Evolutionary conservation across 179 eudicot genomes (phyloP).

Genomic region (Camellia oleifera): DNA sequence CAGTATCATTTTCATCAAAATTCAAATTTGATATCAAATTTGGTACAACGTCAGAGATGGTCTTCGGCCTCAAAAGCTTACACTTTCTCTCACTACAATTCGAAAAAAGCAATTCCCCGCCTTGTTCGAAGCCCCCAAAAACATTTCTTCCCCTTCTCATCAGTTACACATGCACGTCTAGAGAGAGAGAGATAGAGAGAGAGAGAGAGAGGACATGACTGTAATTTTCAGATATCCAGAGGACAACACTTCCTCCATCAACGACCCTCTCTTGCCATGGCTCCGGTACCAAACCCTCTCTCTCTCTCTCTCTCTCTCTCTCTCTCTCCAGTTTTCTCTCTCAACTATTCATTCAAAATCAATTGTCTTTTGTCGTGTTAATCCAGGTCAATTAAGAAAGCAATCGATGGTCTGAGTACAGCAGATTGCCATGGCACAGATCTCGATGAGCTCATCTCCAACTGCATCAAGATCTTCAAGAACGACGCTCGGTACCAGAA

Average conservation of each 20-base stretch:
- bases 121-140: too few relatives aligned
- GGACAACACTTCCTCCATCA: conserved; percentile 15
- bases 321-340: not conserved
- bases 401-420: conserved; percentile 26
- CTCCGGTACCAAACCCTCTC: conserved; percentile 21
- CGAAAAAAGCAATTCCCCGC: too few relatives aligned
- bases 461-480: conserved; percentile 60
- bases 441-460: conserved; percentile 39
- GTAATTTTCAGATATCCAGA: conserved; percentile 20
- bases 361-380: not conserved
- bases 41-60: too few relatives aligned
- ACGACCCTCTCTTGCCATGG: conserved; percentile 41
- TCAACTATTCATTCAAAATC: too few relatives aligned
- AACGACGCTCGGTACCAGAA: conserved; percentile 43
- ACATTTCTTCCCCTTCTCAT: too few relatives aligned
- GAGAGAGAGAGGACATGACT: conserved; percentile 21
- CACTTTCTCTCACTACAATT: too few relatives aligned
- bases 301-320: too few relatives aligned
- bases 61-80: too few relatives aligned
- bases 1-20: too few relatives aligned
- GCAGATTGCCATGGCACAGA: conserved; percentile 21
- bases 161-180: too few relatives aligned
- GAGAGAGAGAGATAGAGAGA: not conserved
- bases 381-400: conserved; percentile 50
- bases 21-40: too few relatives aligned